Conservation (phyloP, 208 protist genomes). For the Porcisia hertigi region DNA sequence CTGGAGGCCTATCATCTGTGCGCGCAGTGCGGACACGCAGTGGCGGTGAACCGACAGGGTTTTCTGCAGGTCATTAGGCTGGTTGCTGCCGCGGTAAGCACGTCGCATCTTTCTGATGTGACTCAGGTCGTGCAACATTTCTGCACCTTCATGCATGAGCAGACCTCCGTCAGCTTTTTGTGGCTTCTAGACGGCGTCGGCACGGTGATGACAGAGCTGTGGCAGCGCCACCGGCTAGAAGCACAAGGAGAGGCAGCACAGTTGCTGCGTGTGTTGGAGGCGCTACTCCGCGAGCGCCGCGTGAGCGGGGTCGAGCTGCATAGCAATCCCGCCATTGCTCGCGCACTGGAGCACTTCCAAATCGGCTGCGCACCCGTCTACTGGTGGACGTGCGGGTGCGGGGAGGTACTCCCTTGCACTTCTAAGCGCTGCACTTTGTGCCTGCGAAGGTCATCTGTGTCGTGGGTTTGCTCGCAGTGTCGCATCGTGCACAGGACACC, state of each 20-base stretch:
- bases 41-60: conserved; percentile 41
- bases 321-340: conserved; percentile 53
- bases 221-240: conserved; percentile 36
- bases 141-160: conserved; percentile 48
- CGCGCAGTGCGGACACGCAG: conserved; percentile 40
- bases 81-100: conserved; percentile 34
- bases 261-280: conserved; percentile 31
- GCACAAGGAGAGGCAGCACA: conserved; percentile 21
- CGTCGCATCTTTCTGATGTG: conserved; percentile 12
- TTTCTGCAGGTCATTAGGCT: conserved; percentile 69
- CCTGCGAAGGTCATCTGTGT: conserved; percentile 39
- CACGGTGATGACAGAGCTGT: conserved; percentile 47
- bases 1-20: conserved; percentile 68
- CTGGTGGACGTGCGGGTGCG: conserved; percentile 84
- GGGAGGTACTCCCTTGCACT: conserved; percentile 46
- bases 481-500: conserved; percentile 5
- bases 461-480: conserved; percentile 64
- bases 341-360: conserved; percentile 50
- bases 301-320: conserved; percentile 52
- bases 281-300: conserved; percentile 27
- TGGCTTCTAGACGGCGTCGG: conserved; percentile 70
- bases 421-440: conserved; percentile 70
- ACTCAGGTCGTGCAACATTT: conserved; percentile 22
- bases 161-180: conserved; percentile 58
- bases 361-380: conserved; percentile 44